Base-by-base conservation (phyloP, 805 yeast genomes). In the Spathaspora sp. region DNA sequence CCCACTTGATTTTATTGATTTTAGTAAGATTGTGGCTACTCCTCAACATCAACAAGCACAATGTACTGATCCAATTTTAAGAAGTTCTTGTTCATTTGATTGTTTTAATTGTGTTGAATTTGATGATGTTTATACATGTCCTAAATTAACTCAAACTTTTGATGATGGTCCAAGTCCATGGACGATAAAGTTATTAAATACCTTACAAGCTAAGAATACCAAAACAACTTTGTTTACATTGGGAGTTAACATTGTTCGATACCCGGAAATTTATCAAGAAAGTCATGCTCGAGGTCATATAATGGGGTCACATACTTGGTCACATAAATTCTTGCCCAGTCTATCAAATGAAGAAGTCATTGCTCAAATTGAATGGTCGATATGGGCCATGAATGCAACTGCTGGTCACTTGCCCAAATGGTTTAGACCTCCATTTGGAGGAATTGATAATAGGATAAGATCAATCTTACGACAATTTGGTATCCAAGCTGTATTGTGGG, bases 361-460 rank as follows among this genome's bases (percentile, higher is more conserved):
- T 51, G 96, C 97, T 0, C 96, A 93, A 65, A 70, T 93, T 39
- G 86, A 92, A 67, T 93, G 99, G 99, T 85, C 96, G 1, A 83
- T 90, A 31, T 93, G 97, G 97, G 97, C 97, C 5, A 89, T 92
- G 91, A 92, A 93, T 70, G 97, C 97, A 1, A 91, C 97, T 0
- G 88, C 89, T 0, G 76, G 84, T 26, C 92, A 91, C 60, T 64
- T 88, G 9, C 99, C 99, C 6, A 86, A 86, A 61, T 93, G 93
- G 88, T 93, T 88, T 66, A 79, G 99, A 58, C 99, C 99, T 0
- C 99, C 99, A 0, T 93, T 89, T 64, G 99, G 98, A 0, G 97
- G 96, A 0, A 77, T 89, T 32, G 99, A 93, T 69, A 86, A 91
- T 64, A 73, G 98, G 49, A 87, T 93, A 0, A 73, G 98, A 52